These are phyloP conservation scores for Raddia distichophylla DNA, from an alignment of 176 grass and related monocot genomes.

Conservation along the genomic window DNA sequence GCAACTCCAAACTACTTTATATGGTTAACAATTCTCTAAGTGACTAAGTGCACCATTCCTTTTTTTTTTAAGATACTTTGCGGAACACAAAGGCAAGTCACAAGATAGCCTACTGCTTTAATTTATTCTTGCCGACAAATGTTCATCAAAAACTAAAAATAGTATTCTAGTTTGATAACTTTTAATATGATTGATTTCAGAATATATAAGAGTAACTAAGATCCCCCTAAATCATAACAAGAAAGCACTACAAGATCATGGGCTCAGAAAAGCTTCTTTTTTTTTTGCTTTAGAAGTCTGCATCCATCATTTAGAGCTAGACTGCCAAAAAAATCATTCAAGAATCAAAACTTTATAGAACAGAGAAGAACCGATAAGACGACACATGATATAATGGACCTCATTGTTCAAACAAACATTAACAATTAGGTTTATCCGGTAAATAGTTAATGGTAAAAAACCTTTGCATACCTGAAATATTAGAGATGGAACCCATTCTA, in stretches of 20 bases:
- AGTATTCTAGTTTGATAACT: background rate
- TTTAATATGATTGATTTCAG: constrained; percentile 17
- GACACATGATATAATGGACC: constrained; percentile 8
- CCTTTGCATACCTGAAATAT: constrained; percentile 72
- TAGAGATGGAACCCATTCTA: constrained; percentile 72
- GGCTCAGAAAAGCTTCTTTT: background rate
- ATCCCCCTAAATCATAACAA: constrained; percentile 7
- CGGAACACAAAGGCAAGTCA: background rate
- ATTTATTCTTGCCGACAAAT: background rate
- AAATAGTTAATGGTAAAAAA: background rate
- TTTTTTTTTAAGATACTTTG: background rate
- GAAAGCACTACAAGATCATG: background rate
- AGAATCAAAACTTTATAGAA: background rate
- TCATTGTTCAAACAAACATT: constrained; percentile 27
- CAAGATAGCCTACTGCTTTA: background rate
- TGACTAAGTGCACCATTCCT: background rate
- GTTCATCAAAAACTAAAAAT: background rate
- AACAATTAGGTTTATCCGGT: background rate
- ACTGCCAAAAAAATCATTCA: background rate
- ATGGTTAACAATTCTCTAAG: background rate
- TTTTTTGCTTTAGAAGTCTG: background rate
- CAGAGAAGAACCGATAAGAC: constrained; percentile 1
- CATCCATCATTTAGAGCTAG: background rate
- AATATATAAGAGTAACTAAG: constrained; percentile 1
- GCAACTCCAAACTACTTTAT: background rate